A percentile compares a stretch with the other conserved stretches of the same genome.
Evolutionary conservation across 2,329 filamentous ascomycete genomes (phyloP).

Genomic region (Xylariaceae sp.): DNA sequence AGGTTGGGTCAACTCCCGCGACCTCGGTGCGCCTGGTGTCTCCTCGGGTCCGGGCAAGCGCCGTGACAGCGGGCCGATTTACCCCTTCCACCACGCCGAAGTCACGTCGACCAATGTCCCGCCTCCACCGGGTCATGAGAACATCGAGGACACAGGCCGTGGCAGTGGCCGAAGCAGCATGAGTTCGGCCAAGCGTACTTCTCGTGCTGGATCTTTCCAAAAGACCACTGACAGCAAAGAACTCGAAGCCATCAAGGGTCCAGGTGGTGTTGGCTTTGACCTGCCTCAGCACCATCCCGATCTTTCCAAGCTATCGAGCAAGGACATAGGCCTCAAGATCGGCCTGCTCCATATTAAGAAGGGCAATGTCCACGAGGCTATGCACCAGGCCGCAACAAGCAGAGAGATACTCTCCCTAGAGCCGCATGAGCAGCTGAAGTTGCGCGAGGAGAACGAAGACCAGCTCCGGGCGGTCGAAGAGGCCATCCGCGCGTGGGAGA

Average conservation of each 20-base stretch:
- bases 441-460: constrained; percentile 12
- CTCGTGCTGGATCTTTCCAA: constrained; percentile 36
- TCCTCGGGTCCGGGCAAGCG: constrained; percentile 14
- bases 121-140: constrained; percentile 3
- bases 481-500: constrained; percentile 18
- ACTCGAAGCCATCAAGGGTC: constrained; percentile 37
- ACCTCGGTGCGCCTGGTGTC: constrained; percentile 13
- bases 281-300: constrained; percentile 12
- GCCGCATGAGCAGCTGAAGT: constrained; percentile 12
- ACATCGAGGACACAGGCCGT: constrained; percentile 14
- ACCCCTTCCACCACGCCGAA: constrained; percentile 13
- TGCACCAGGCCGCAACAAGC: constrained; percentile 13
- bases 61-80: constrained; percentile 8
- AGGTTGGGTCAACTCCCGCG: constrained; percentile 18
- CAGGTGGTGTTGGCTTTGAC: constrained; percentile 14
- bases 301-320: constrained; percentile 11
- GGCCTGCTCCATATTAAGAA: constrained; percentile 17
- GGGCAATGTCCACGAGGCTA: constrained; percentile 14
- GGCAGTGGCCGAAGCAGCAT: constrained; percentile 14
- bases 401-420: constrained; percentile 12
- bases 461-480: constrained; percentile 12
- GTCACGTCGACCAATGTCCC: constrained; percentile 10
- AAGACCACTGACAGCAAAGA: constrained; percentile 40
- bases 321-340: constrained; percentile 15
- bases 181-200: constrained; percentile 14